Evolutionary conservation across 2,329 filamentous ascomycete genomes (phyloP).

Genomic region (Fusarium penzigii): DNA sequence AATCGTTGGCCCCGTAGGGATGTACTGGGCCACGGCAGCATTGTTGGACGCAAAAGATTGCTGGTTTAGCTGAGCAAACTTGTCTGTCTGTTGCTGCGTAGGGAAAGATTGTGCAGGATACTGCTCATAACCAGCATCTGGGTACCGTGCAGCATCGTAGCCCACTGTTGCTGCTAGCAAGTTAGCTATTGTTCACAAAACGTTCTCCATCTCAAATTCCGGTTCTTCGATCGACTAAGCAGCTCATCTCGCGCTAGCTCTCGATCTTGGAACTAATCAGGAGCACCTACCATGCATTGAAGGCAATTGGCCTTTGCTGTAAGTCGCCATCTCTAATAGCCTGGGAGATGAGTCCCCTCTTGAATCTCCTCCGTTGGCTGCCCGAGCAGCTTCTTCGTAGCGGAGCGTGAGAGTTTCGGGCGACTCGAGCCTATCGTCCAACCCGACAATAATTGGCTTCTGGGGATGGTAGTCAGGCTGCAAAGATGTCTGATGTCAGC

Average conservation of each 20-base stretch:
- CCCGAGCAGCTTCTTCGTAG: slow-evolving; percentile 57
- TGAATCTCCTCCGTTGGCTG: slow-evolving; percentile 54
- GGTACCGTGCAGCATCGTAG: slow-evolving; percentile 62
- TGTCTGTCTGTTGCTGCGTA: slow-evolving; percentile 50
- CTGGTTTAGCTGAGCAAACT: slow-evolving; percentile 54
- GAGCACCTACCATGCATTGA: slow-evolving; percentile 76
- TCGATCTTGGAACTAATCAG: not conserved
- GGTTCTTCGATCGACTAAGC: no score
- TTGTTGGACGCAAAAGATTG: slow-evolving; percentile 62
- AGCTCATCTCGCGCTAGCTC: slow-evolving; percentile 26
- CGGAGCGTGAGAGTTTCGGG: slow-evolving; percentile 57
- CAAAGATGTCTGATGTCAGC: slow-evolving; percentile 27
- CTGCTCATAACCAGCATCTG: slow-evolving; percentile 55
- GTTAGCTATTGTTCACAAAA: no score
- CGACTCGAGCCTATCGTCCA: slow-evolving; percentile 58
- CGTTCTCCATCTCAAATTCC: no score
- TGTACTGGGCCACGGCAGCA: slow-evolving; percentile 65
- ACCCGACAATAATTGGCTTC: slow-evolving; percentile 55
- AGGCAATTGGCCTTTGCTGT: slow-evolving; percentile 76
- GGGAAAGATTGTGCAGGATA: slow-evolving; percentile 51
- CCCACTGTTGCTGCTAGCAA: slow-evolving; percentile 38
- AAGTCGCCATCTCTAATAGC: slow-evolving; percentile 46
- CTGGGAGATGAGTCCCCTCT: slow-evolving; percentile 56
- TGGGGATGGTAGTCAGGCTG: slow-evolving; percentile 57
- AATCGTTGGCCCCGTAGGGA: slow-evolving; percentile 62